Conservation (phyloP, 352 stramenopile genomes). For the Pythium sp. region DNA sequence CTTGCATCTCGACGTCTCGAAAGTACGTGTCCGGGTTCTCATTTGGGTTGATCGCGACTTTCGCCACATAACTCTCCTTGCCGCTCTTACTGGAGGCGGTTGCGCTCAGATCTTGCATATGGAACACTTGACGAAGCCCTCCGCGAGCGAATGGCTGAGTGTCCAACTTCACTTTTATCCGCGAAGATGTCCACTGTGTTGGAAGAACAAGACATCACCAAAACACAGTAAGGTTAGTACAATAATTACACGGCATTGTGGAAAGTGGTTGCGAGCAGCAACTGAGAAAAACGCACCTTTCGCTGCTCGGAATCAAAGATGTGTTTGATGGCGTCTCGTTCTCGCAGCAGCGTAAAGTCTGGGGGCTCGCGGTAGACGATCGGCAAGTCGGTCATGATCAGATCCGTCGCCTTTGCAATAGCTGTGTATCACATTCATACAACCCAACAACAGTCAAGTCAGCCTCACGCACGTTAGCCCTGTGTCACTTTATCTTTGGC, state of each 20-base stretch:
- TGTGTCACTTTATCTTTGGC: not conserved
- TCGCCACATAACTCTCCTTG: slow-evolving; percentile 57
- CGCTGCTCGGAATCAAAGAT: slow-evolving; percentile 70
- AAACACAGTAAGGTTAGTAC: not conserved
- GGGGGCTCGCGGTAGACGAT: slow-evolving; percentile 64
- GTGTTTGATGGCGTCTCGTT: slow-evolving; percentile 77
- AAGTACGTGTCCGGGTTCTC: slow-evolving; percentile 86
- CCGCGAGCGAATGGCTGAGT: slow-evolving; percentile 57
- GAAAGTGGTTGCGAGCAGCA: not conserved
- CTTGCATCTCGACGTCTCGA: slow-evolving; percentile 85
- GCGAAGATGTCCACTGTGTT: slow-evolving; percentile 57
- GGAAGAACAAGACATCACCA: not conserved
- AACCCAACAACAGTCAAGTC: not conserved
- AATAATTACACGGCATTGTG: not conserved
- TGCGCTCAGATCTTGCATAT: slow-evolving; percentile 66
- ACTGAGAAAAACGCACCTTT: slow-evolving; percentile 27
- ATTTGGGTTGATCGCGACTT: slow-evolving; percentile 75
- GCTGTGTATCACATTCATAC: slow-evolving; percentile 21
- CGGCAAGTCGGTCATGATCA: slow-evolving; percentile 45
- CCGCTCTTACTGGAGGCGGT: not conserved
- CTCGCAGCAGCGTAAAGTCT: slow-evolving; percentile 54
- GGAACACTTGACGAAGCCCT: slow-evolving; percentile 64
- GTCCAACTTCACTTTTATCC: slow-evolving; percentile 76
- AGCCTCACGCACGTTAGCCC: not conserved
- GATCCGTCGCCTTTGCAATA: slow-evolving; percentile 57